Conservation (phyloP, 108 stramenopile species). For the Nitzschia putrida region DNA sequence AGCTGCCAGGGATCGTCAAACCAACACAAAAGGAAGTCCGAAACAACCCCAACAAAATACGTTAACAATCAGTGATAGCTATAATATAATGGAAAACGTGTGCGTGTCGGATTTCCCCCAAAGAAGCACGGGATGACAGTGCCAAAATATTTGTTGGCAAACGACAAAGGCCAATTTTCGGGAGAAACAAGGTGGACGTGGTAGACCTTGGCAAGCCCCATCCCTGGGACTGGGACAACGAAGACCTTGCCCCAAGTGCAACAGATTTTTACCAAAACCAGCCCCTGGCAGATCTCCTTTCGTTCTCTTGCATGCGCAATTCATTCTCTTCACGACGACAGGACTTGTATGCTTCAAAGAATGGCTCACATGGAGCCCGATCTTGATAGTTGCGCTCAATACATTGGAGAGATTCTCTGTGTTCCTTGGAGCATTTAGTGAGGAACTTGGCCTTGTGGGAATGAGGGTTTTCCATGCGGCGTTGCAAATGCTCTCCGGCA, state of each 20-base stretch:
- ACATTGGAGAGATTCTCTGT: conserved; percentile 62
- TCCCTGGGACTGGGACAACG: no score
- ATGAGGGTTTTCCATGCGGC: conserved; percentile 17
- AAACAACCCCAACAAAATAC: no score
- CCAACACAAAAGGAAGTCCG: no score
- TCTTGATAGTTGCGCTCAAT: conserved; percentile 79
- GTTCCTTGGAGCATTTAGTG: conserved; percentile 74
- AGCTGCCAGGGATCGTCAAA: no score
- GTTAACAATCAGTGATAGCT: no score
- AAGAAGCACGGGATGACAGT: no score
- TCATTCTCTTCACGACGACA: conserved; percentile 79
- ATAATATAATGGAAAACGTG: no score
- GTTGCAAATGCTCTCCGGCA: conserved; percentile 28
- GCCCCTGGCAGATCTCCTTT: conserved; percentile 4
- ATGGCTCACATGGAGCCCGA: conserved; percentile 61
- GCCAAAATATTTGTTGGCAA: no score
- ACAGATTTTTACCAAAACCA: conserved; percentile 23
- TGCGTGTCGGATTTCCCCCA: no score
- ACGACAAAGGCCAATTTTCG: no score
- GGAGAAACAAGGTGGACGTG: no score
- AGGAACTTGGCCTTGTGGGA: conserved; percentile 39
- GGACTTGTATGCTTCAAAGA: conserved; percentile 74
- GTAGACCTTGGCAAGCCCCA: no score
- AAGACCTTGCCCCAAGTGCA: not conserved
- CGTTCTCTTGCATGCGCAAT: conserved; percentile 37